These are phyloP conservation scores for Rubia yunnanensis DNA, from an alignment of 257 asterid genomes.

Conservation along the genomic window DNA sequence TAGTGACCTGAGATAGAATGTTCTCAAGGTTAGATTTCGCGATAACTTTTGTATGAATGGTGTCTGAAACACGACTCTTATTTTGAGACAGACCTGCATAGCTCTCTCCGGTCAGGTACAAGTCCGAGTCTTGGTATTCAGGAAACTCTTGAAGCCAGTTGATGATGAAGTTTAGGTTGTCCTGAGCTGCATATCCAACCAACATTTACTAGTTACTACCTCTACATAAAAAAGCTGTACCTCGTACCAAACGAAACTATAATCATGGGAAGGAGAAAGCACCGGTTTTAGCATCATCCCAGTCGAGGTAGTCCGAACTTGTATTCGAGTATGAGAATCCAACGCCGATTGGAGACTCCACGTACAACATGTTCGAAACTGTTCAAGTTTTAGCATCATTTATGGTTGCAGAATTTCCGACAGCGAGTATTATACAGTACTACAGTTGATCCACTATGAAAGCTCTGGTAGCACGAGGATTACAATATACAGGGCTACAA, in stretches of 20 bases:
- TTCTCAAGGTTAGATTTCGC: too few species aligned
- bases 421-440: too few species aligned
- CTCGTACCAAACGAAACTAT: background rate
- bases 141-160: slow-evolving; percentile 25
- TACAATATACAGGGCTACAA: too few species aligned
- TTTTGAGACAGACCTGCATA: slow-evolving; percentile 18
- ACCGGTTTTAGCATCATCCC: slow-evolving; percentile 24
- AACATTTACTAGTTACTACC: too few species aligned
- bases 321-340: slow-evolving; percentile 30
- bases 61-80: background rate
- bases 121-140: slow-evolving; percentile 14
- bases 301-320: slow-evolving; percentile 15
- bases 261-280: background rate
- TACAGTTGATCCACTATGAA: too few species aligned
- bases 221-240: background rate
- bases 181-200: slow-evolving; percentile 16
- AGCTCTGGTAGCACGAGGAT: too few species aligned
- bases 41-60: background rate
- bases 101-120: slow-evolving; percentile 24
- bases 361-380: slow-evolving; percentile 27
- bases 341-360: slow-evolving; percentile 26
- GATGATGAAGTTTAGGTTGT: slow-evolving; percentile 22
- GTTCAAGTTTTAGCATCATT: background rate
- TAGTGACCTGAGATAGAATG: slow-evolving; percentile 16
- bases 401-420: too few species aligned